phyloP scores from a whole-genome alignment of 2,329 filamentous ascomycete species.

The Colletotrichum coccodes region DNA sequence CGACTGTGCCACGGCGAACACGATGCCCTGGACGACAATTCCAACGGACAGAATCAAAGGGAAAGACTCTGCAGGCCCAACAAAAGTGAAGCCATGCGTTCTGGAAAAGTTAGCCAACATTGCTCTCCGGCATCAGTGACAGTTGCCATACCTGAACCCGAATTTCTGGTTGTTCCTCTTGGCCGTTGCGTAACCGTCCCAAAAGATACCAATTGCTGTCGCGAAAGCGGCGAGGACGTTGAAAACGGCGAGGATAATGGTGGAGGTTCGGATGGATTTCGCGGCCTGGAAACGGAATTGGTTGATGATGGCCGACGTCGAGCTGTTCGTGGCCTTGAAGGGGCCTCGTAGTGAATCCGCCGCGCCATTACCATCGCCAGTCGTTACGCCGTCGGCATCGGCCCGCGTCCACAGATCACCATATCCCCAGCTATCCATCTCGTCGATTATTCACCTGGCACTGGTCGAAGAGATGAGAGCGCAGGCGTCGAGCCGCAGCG shows the following conservation, averaged over 20 bases:
- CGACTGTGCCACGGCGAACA: slow-evolving; percentile 67
- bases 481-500: slow-evolving; percentile 50
- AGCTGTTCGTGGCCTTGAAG: slow-evolving; percentile 40
- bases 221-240: slow-evolving; percentile 68
- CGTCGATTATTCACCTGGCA: slow-evolving; percentile 34
- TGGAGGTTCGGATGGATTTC: slow-evolving; percentile 69
- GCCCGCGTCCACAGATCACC: slow-evolving; percentile 41
- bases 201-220: slow-evolving; percentile 66
- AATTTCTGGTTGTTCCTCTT: slow-evolving; percentile 52
- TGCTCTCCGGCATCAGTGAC: background rate
- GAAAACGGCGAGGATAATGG: slow-evolving; percentile 69
- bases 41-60: slow-evolving; percentile 67
- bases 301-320: slow-evolving; percentile 59
- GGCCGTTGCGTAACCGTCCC: slow-evolving; percentile 61
- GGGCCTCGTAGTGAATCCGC: slow-evolving; percentile 40
- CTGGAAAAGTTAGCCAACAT: slow-evolving; percentile 37
- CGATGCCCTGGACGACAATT: slow-evolving; percentile 67
- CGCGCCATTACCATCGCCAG: slow-evolving; percentile 36
- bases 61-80: slow-evolving; percentile 59
- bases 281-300: slow-evolving; percentile 62
- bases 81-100: slow-evolving; percentile 51
- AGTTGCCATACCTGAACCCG: slow-evolving; percentile 51
- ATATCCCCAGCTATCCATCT: slow-evolving; percentile 37
- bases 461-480: slow-evolving; percentile 34
- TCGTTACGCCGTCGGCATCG: slow-evolving; percentile 31